Evolutionary conservation across 2,329 filamentous ascomycete species (phyloP).

Genomic region (Monosporascus ibericus): DNA sequence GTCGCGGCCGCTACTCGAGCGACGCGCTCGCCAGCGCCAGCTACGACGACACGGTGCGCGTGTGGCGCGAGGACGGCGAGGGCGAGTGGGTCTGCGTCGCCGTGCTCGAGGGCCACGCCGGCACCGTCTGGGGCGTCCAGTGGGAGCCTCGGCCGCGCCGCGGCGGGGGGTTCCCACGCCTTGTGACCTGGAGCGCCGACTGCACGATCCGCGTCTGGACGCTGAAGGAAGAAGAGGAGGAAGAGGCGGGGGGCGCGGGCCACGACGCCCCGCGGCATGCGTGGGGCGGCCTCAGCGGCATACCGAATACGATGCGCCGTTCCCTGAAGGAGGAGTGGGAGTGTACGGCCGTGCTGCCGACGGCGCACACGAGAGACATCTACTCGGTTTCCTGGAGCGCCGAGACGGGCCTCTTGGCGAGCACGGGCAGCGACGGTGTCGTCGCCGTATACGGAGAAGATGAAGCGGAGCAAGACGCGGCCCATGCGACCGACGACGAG

Average conservation of each 20-base stretch:
- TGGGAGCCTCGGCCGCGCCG: conserved; percentile 48
- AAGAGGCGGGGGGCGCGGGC: conserved; percentile 26
- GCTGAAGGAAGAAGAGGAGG: conserved; percentile 48
- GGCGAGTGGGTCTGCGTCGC: conserved; percentile 87
- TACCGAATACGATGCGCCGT: conserved; percentile 86
- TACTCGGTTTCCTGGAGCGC: conserved; percentile 84
- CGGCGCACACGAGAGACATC: conserved; percentile 70
- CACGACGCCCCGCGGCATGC: conserved; percentile 24
- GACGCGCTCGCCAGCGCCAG: conserved; percentile 84
- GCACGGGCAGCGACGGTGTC: conserved; percentile 78
- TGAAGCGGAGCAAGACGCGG: conserved; percentile 2
- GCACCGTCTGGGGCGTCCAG: conserved; percentile 87
- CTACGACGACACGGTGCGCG: conserved; percentile 84
- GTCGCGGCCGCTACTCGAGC: conserved; percentile 43
- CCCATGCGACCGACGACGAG: conserved; percentile 13
- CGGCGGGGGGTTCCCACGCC: conserved; percentile 46
- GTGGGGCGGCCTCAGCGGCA: conserved; percentile 45
- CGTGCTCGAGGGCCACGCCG: conserved; percentile 70
- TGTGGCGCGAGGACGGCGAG: conserved; percentile 87
- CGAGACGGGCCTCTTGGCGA: conserved; percentile 72
- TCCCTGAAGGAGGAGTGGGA: conserved; percentile 77
- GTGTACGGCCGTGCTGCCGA: conserved; percentile 69
- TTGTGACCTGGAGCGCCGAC: conserved; percentile 85
- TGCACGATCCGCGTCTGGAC: conserved; percentile 74
- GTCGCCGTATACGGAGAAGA: conserved; percentile 68